A percentile compares a stretch with the other conserved stretches of the same genome.
phyloP scores from a whole-genome alignment of 73 alveolate species.

The Paramecium sonneborni region DNA sequence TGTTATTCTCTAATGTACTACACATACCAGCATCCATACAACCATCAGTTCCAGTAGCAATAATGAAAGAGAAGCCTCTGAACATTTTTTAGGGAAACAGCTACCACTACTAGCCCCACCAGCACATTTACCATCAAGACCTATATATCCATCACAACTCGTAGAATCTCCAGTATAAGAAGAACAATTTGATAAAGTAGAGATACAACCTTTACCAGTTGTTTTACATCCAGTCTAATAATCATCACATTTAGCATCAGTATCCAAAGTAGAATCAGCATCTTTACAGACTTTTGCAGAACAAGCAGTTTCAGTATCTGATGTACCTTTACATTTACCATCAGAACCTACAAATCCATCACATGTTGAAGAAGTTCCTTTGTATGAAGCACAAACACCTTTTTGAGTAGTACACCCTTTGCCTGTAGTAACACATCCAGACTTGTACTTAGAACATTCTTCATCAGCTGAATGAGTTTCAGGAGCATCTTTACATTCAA shows the following conservation, averaged over 20 bases:
- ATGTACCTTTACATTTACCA: slow-evolving; percentile 27
- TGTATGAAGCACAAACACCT: not conserved
- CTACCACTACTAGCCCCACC: not conserved
- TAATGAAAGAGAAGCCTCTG: slow-evolving; percentile 1
- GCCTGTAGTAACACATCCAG: slow-evolving; percentile 5
- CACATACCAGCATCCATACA: not conserved
- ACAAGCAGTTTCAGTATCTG: slow-evolving; percentile 25
- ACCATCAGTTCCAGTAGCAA: slow-evolving; percentile 27
- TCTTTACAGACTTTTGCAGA: not conserved
- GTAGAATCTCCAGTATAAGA: slow-evolving; percentile 39
- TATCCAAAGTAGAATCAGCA: not conserved
- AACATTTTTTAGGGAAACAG: slow-evolving; percentile 17
- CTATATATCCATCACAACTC: slow-evolving; percentile 25
- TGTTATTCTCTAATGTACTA: not conserved
- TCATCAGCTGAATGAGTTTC: not conserved
- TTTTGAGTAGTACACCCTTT: not conserved
- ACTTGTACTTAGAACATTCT: not conserved
- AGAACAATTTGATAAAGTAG: slow-evolving; percentile 8
- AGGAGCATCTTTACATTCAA: not conserved
- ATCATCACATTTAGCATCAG: not conserved
- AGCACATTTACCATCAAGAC: not conserved
- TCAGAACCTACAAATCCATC: not conserved
- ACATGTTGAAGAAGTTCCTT: slow-evolving; percentile 34
- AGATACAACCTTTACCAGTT: slow-evolving; percentile 34
- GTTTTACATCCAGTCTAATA: slow-evolving; percentile 17